Percentiles rank a stretch among this genome's conserved stretches.
Evolutionary conservation across 2,329 filamentous ascomycete genomes (phyloP).

Genomic region (Calycina marina): DNA sequence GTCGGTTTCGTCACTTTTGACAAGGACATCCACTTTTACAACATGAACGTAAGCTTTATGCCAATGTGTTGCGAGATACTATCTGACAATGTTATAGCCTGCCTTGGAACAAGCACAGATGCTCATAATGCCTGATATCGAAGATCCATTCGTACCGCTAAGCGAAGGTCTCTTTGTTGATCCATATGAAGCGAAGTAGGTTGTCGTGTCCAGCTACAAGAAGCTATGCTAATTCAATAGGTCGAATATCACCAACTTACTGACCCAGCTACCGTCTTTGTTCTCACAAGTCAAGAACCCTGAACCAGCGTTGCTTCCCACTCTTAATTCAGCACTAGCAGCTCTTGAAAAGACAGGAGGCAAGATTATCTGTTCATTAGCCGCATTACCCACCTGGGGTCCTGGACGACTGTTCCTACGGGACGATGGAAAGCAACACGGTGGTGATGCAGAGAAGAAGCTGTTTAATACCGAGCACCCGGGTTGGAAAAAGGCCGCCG

Average conservation of each 20-base stretch:
- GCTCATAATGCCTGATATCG: constrained; percentile 95
- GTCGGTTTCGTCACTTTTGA: constrained; percentile 94
- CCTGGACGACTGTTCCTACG: constrained; percentile 73
- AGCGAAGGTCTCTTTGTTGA: constrained; percentile 91
- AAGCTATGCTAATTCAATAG: too few species aligned
- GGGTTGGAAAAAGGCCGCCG: constrained; percentile 71
- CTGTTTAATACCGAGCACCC: constrained; percentile 82
- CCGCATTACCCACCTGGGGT: constrained; percentile 81
- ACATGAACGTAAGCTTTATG: constrained; percentile 54
- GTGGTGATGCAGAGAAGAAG: constrained; percentile 83
- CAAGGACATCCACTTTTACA: constrained; percentile 96
- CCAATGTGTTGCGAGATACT: neutral
- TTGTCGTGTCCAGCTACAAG: too few species aligned
- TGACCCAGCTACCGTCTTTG: constrained; percentile 68
- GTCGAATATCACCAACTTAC: constrained; percentile 72
- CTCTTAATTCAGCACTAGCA: constrained; percentile 69
- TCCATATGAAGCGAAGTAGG: constrained; percentile 69
- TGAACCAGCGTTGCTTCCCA: constrained; percentile 75
- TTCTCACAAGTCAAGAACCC: constrained; percentile 82
- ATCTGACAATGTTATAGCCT: constrained; percentile 31
- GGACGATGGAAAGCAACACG: constrained; percentile 75
- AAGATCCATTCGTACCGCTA: constrained; percentile 89
- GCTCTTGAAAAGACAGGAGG: constrained; percentile 78
- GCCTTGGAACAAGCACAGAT: constrained; percentile 81
- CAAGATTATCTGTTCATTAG: constrained; percentile 78